Evolutionary conservation across 805 yeast genomes (phyloP).

Genomic region (Helenozyma rhizophorensis): DNA sequence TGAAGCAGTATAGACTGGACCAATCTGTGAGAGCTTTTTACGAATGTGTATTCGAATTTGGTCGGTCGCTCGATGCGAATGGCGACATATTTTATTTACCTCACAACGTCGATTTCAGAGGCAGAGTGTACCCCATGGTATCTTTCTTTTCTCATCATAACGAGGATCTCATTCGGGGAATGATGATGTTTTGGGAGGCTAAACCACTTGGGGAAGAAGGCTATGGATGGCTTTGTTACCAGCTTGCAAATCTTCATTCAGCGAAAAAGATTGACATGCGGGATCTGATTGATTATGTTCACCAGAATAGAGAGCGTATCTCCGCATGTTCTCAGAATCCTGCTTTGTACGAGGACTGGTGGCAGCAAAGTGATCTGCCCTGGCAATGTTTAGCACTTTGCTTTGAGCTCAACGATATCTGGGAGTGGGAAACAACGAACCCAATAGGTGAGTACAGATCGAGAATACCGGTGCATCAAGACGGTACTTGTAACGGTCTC

Average conservation of each 20-base stretch:
- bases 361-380: constrained; percentile 35
- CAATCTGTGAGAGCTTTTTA: constrained; percentile 10
- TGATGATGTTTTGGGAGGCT: constrained; percentile 36
- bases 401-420: constrained; percentile 23
- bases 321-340: no score
- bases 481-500: constrained; percentile 44
- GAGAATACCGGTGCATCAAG: constrained; percentile 38
- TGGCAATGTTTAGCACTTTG: constrained; percentile 38
- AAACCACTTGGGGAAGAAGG: constrained; percentile 34
- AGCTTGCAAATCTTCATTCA: constrained; percentile 32
- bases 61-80: constrained; percentile 22
- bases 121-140: constrained; percentile 37
- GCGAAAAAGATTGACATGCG: constrained; percentile 22
- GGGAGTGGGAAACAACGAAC: constrained; percentile 3
- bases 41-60: constrained; percentile 17
- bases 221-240: constrained; percentile 35
- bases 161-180: constrained; percentile 30
- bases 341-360: no score
- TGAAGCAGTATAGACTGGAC: constrained; percentile 1
- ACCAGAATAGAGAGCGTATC: constrained; percentile 19
- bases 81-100: constrained; percentile 37
- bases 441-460: constrained; percentile 14
- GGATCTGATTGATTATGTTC: constrained; percentile 25
- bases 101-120: constrained; percentile 37
- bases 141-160: constrained; percentile 32